These are phyloP conservation scores for Drechslerella dactyloides DNA, from an alignment of 2,329 filamentous ascomycete species.

Conservation along the genomic window DNA sequence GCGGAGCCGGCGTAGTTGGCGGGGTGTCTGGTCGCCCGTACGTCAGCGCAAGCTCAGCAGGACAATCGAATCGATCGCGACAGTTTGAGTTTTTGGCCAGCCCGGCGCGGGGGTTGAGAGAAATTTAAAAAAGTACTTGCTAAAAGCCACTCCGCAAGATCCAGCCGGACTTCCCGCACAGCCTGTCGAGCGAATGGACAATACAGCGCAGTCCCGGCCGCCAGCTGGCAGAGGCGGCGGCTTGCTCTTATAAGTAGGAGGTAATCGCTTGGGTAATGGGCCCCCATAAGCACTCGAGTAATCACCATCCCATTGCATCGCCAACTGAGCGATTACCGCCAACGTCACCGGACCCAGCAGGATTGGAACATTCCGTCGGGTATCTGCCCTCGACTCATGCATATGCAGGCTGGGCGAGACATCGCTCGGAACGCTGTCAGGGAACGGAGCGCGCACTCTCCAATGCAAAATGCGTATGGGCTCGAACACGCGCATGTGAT, in stretches of 20 bases:
- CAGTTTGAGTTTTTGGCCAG: too few relatives aligned
- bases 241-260: neutral
- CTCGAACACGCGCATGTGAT: too few relatives aligned
- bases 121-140: too few relatives aligned
- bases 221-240: too few relatives aligned
- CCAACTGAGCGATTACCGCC: neutral
- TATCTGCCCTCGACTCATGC: too few relatives aligned
- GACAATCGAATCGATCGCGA: neutral
- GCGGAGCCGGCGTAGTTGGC: neutral
- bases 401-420: neutral
- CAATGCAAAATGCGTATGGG: neutral
- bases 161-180: neutral
- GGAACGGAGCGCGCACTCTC: neutral
- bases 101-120: too few relatives aligned
- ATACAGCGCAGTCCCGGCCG: too few relatives aligned
- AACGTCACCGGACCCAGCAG: neutral
- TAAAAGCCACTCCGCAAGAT: conserved; percentile 1
- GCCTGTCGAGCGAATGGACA: neutral
- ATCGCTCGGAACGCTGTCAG: neutral
- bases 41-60: neutral
- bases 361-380: too few relatives aligned
- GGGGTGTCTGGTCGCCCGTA: neutral
- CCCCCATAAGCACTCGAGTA: neutral
- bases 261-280: neutral
- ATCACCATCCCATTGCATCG: neutral